Evolutionary conservation across 2,329 filamentous ascomycete genomes (phyloP).

Genomic region (Colletotrichum sp.): DNA sequence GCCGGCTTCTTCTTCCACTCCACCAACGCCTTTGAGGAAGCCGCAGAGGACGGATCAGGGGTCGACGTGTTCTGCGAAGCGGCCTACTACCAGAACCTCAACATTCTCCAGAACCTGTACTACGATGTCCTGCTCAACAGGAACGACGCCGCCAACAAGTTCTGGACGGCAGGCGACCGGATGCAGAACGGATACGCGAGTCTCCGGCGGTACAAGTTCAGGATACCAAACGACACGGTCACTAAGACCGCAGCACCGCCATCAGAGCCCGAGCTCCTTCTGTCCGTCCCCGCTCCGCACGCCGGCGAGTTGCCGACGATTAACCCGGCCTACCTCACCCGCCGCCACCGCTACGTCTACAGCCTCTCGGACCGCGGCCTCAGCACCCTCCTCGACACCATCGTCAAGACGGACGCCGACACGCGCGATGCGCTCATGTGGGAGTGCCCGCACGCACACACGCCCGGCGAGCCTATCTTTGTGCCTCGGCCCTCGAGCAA

Average conservation of each 20-base stretch:
- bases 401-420: constrained; percentile 69
- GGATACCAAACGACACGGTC: constrained; percentile 31
- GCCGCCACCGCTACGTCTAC: constrained; percentile 66
- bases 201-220: constrained; percentile 51
- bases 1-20: constrained; percentile 82
- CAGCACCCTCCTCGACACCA: constrained; percentile 64
- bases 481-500: constrained; percentile 42
- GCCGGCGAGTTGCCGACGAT: constrained; percentile 70
- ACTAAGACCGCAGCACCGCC: neutral
- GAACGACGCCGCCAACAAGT: constrained; percentile 47
- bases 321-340: constrained; percentile 60
- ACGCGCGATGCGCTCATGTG: constrained; percentile 60
- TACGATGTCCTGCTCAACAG: constrained; percentile 69
- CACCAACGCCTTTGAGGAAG: constrained; percentile 77
- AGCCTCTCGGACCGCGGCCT: constrained; percentile 59
- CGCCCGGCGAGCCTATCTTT: constrained; percentile 74
- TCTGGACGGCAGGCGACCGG: constrained; percentile 45
- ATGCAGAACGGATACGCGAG: constrained; percentile 39
- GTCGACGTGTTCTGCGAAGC: constrained; percentile 69
- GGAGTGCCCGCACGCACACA: constrained; percentile 62
- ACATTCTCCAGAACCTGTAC: constrained; percentile 72
- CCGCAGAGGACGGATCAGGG: constrained; percentile 35
- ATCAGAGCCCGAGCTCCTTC: constrained; percentile 1
- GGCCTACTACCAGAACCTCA: constrained; percentile 65
- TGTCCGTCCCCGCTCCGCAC: constrained; percentile 54